Conservation (phyloP, 495 filamentous ascomycete species). For the Aspergillus olivimuriae region DNA sequence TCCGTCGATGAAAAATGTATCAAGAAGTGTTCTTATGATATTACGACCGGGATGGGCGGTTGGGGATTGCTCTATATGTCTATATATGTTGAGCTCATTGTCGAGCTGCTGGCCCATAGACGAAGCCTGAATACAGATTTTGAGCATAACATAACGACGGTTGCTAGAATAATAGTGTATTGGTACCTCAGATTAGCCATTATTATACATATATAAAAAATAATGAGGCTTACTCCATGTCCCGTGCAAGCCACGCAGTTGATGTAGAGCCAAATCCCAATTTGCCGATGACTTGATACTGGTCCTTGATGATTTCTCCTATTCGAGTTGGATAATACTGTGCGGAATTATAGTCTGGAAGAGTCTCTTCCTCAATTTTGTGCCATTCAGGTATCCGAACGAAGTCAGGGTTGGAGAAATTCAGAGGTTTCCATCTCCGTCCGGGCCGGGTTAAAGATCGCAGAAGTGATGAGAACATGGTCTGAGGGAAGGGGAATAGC, state of each 20-base stretch:
- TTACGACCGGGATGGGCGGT: slow-evolving; percentile 18
- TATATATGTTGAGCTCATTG: slow-evolving; percentile 30
- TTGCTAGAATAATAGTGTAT: slow-evolving; percentile 4
- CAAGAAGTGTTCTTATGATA: slow-evolving; percentile 21
- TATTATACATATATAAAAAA: no score
- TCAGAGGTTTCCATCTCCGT: slow-evolving; percentile 16
- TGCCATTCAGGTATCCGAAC: slow-evolving; percentile 5
- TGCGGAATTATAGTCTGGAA: slow-evolving; percentile 23
- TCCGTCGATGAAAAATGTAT: slow-evolving; percentile 27
- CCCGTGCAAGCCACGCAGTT: slow-evolving; percentile 29
- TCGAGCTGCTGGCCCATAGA: slow-evolving; percentile 21
- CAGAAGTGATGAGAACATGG: slow-evolving; percentile 13
- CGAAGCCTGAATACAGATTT: slow-evolving; percentile 24
- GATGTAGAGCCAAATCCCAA: slow-evolving; percentile 35
- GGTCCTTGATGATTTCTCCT: slow-evolving; percentile 29
- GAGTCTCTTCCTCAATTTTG: slow-evolving; percentile 17
- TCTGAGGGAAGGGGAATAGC: neutral
- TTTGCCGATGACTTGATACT: slow-evolving; percentile 33
- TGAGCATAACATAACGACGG: slow-evolving; percentile 27
- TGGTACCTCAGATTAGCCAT: neutral
- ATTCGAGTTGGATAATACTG: slow-evolving; percentile 30
- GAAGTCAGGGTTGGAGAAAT: slow-evolving; percentile 19
- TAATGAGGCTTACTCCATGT: slow-evolving; percentile 19
- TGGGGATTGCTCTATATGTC: slow-evolving; percentile 13
- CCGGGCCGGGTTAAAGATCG: slow-evolving; percentile 13